A percentile compares a stretch with the other conserved stretches of the same genome.
Evolutionary conservation across 176 grass and related monocot species (phyloP).

Genomic region (Eremochloa ophiuroides): DNA sequence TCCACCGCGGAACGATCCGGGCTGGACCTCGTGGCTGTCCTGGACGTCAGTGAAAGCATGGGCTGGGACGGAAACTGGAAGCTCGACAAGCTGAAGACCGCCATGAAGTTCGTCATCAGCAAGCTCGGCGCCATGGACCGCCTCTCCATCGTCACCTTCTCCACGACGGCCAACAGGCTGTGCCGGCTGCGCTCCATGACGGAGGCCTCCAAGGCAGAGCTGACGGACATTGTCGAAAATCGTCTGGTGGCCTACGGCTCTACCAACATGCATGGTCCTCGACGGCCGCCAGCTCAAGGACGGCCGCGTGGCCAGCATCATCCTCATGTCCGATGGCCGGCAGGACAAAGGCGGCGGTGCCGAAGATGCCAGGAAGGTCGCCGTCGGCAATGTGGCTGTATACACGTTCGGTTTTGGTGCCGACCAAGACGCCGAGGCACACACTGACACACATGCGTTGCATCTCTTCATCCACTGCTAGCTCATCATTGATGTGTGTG

Average conservation of each 20-base stretch:
- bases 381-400: conserved; percentile 18
- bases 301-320: conserved; percentile 15
- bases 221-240: background rate
- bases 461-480: no score
- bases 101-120: conserved; percentile 32
- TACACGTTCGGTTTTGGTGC: conserved; percentile 51
- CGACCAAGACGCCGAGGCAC: background rate
- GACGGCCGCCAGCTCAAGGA: background rate
- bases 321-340: conserved; percentile 29
- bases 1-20: background rate
- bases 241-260: background rate
- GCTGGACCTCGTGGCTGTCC: conserved; percentile 42
- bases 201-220: background rate
- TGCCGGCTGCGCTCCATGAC: background rate
- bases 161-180: background rate
- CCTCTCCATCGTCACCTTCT: conserved; percentile 42
- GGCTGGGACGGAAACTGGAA: accelerated
- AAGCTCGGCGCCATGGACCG: conserved; percentile 33
- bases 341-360: no score
- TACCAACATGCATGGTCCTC: conserved; percentile 11
- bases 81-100: background rate
- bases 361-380: no score
- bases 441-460: no score
- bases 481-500: no score
- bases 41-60: conserved; percentile 29